phyloP scores from a whole-genome alignment of 768 basidiomycete genomes.

The Gymnopilus junonius region DNA sequence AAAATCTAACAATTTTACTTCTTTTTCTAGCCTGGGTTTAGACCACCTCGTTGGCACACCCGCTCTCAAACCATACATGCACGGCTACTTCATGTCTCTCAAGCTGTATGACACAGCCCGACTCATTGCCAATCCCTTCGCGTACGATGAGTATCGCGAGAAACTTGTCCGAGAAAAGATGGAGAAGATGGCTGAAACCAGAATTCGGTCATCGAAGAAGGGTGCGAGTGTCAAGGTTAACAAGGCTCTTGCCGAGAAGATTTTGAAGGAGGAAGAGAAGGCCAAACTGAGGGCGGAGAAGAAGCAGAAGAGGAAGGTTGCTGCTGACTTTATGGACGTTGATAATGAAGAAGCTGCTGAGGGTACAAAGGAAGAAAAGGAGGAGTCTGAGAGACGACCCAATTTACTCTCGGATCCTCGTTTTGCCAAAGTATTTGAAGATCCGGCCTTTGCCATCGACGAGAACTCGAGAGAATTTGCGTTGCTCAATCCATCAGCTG shows the following conservation, averaged over 20 bases:
- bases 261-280: constrained; percentile 68
- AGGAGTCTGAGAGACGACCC: constrained; percentile 35
- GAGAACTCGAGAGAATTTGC: constrained; percentile 86
- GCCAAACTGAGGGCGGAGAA: constrained; percentile 58
- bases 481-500: constrained; percentile 89
- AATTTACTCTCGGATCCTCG: constrained; percentile 83
- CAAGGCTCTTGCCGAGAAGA: constrained; percentile 84
- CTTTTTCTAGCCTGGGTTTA: constrained; percentile 74
- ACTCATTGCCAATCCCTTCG: constrained; percentile 94
- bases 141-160: constrained; percentile 93
- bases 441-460: constrained; percentile 92
- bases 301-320: constrained; percentile 49
- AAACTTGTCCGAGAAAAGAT: constrained; percentile 86
- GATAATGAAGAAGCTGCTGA: constrained; percentile 36
- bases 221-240: constrained; percentile 66
- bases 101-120: constrained; percentile 96
- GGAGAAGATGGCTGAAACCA: constrained; percentile 90
- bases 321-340: constrained; percentile 38
- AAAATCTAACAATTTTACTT: constrained; percentile 7
- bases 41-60: constrained; percentile 95
- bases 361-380: constrained; percentile 32
- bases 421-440: constrained; percentile 89
- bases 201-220: constrained; percentile 86
- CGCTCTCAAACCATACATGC: constrained; percentile 98
- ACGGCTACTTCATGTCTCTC: constrained; percentile 97